Conservation (phyloP, 2,329 filamentous ascomycete species). For the Fulvia fulva region DNA sequence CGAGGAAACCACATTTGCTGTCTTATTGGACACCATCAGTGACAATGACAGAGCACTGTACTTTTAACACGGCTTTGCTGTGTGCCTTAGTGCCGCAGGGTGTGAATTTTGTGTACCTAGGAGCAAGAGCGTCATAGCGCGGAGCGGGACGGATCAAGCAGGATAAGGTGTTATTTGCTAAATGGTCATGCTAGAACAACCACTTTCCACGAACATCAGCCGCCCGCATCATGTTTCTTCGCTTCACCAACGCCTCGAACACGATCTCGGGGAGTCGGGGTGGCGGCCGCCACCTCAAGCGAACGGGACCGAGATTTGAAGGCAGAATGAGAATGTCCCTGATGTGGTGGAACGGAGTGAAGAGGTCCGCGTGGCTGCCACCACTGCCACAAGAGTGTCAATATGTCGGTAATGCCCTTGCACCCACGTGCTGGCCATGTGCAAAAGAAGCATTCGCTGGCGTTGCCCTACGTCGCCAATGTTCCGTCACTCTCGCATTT, state of each 20-base stretch:
- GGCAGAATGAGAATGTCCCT: neutral
- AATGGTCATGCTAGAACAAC: slow-evolving; percentile 6
- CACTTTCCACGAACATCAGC: neutral
- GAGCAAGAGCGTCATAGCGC: slow-evolving; percentile 20
- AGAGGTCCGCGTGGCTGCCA: slow-evolving; percentile 1
- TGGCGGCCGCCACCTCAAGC: slow-evolving; percentile 7
- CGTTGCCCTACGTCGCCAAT: neutral
- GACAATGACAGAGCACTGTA: slow-evolving; percentile 21
- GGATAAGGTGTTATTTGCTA: slow-evolving; percentile 8
- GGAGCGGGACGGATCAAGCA: slow-evolving; percentile 17
- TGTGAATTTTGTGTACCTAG: slow-evolving; percentile 14
- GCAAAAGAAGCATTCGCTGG: neutral
- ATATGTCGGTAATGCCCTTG: neutral
- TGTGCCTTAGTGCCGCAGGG: slow-evolving; percentile 9
- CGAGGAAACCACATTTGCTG: slow-evolving; percentile 1
- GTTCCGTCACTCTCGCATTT: neutral
- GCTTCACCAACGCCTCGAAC: neutral
- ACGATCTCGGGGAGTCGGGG: neutral
- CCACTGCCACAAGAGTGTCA: neutral
- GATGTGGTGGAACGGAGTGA: neutral
- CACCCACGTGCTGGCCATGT: slow-evolving; percentile 7
- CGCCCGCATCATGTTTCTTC: slow-evolving; percentile 2
- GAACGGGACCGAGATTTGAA: neutral
- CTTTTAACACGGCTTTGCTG: slow-evolving; percentile 19
- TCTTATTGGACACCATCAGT: neutral